A percentile compares a stretch with the other conserved stretches of the same genome.
Conservation (phyloP, 148 eudicot genomes). For the Chenopodium formosanum region DNA sequence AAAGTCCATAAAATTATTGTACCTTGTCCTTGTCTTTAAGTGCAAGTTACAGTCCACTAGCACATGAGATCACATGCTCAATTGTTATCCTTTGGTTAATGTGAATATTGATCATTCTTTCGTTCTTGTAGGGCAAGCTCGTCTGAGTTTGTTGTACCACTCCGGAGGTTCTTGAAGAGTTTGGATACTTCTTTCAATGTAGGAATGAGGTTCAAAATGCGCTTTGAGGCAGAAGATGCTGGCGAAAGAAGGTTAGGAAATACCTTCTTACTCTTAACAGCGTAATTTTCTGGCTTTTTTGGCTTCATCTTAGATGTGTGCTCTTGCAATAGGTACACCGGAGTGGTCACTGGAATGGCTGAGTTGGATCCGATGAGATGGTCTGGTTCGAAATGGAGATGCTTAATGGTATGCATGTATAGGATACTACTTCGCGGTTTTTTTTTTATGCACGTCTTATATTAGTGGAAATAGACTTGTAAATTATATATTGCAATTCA, state of each 20-base stretch:
- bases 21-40: background rate
- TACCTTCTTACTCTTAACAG: background rate
- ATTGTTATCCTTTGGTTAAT: background rate
- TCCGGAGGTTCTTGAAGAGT: slow-evolving; percentile 65
- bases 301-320: slow-evolving; percentile 12
- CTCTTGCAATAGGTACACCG: slow-evolving; percentile 59
- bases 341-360: slow-evolving; percentile 69
- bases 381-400: slow-evolving; percentile 97
- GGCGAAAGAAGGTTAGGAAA: slow-evolving; percentile 68
- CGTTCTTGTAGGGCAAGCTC: slow-evolving; percentile 57
- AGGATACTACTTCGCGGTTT: background rate
- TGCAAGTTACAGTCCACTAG: background rate
- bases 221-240: slow-evolving; percentile 80
- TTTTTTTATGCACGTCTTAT: background rate
- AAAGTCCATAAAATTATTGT: background rate
- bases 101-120: background rate
- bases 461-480: background rate
- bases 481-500: background rate
- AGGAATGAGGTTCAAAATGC: slow-evolving; percentile 86
- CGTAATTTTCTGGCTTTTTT: background rate
- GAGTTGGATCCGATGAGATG: slow-evolving; percentile 83
- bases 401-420: slow-evolving; percentile 62
- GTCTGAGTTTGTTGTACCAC: slow-evolving; percentile 77
- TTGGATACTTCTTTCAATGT: slow-evolving; percentile 44
- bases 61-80: background rate